These are phyloP conservation scores for Phlegmacium glaucopus DNA, from an alignment of 768 basidiomycete species.

Conservation along the genomic window DNA sequence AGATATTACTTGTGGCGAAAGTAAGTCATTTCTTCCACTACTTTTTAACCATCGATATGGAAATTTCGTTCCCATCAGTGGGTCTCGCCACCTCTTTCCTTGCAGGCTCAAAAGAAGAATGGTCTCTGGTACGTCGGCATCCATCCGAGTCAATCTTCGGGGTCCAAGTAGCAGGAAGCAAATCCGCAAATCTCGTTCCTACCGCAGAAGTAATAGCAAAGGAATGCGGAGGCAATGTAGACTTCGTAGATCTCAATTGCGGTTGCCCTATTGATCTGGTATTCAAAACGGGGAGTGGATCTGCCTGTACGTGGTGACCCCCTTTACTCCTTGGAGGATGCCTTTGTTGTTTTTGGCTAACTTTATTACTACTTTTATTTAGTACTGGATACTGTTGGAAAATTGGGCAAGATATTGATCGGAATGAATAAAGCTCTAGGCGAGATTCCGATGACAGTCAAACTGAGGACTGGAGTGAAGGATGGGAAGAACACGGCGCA, in stretches of 20 bases:
- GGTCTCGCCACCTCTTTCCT: conserved; percentile 91
- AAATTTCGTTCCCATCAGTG: conserved; percentile 46
- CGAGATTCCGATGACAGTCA: conserved; percentile 87
- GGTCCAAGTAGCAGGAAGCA: conserved; percentile 89
- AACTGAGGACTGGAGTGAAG: conserved; percentile 91
- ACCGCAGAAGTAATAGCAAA: conserved; percentile 78
- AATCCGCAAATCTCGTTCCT: conserved; percentile 71
- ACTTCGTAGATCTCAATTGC: conserved; percentile 95
- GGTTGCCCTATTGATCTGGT: conserved; percentile 98
- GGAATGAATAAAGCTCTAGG: conserved; percentile 93
- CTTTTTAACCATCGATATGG: conserved; percentile 1
- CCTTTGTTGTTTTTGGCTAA: conserved; percentile 1
- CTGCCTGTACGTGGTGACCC: conserved; percentile 57
- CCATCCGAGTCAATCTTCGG: conserved; percentile 87
- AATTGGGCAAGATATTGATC: conserved; percentile 80
- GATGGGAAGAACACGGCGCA: conserved; percentile 85
- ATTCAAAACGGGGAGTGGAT: conserved; percentile 87
- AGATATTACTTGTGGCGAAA: conserved; percentile 95
- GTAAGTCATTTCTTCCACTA: conserved; percentile 33
- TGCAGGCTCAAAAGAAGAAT: conserved; percentile 86
- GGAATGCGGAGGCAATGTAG: conserved; percentile 62
- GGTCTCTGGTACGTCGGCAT: conserved; percentile 89
- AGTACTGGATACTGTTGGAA: conserved; percentile 84
- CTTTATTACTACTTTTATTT: conserved; percentile 1
- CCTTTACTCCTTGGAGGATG: conserved; percentile 13